These are phyloP conservation scores for Fusarium sublunatum DNA, from an alignment of 2,329 filamentous ascomycete genomes.

Conservation along the genomic window DNA sequence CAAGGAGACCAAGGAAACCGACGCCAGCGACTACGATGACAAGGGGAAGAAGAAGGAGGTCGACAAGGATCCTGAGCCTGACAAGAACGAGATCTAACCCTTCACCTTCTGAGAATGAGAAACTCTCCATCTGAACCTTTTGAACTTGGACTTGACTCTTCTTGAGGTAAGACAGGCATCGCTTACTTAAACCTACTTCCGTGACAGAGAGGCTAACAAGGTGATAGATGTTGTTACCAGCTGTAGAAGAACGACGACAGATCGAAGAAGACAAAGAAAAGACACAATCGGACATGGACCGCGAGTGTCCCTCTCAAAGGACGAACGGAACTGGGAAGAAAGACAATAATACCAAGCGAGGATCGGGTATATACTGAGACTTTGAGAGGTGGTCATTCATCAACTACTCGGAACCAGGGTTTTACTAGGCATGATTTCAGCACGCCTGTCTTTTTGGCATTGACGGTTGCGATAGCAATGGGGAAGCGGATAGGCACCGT, in stretches of 20 bases:
- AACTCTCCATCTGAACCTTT: conserved; percentile 1
- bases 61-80: not conserved
- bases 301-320: not conserved
- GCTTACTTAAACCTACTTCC: not conserved
- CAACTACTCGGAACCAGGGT: not conserved
- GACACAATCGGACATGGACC: conserved; percentile 1
- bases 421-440: not conserved
- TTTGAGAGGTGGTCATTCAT: not conserved
- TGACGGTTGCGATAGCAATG: not conserved
- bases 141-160: conserved; percentile 1
- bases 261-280: not conserved
- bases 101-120: not conserved
- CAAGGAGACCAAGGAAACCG: not conserved
- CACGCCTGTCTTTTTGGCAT: conserved; percentile 4
- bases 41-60: not conserved
- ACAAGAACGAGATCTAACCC: conserved; percentile 6
- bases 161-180: not conserved
- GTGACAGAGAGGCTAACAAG: not conserved
- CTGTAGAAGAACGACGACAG: not conserved
- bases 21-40: not conserved
- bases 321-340: not conserved
- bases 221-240: not conserved
- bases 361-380: conserved; percentile 5
- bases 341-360: not conserved
- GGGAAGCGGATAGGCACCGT: not conserved